phyloP scores from a whole-genome alignment of 1,139 yeast species.

The Geotrichum aggregatum region DNA sequence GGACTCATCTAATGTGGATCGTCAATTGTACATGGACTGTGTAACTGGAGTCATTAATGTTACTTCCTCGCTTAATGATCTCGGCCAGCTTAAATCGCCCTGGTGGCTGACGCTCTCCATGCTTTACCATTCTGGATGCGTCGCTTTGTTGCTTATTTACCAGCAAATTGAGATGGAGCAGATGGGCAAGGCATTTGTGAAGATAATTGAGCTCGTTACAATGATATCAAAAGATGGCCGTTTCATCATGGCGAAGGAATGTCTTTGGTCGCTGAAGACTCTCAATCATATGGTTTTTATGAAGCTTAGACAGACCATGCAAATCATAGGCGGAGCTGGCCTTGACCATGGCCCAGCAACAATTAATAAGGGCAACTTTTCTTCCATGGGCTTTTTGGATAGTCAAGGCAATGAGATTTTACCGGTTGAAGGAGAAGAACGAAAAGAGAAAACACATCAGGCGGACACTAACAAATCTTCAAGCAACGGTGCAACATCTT shows the following conservation, averaged over 20 bases:
- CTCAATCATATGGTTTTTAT: conserved; percentile 51
- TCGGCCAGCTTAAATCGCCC: conserved; percentile 40
- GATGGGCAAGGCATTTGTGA: conserved; percentile 23
- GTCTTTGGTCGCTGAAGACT: conserved; percentile 60
- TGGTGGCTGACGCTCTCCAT: conserved; percentile 53
- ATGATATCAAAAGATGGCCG: conserved; percentile 43
- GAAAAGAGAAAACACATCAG: neutral
- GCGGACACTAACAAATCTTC: too few relatives aligned
- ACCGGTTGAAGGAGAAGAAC: conserved; percentile 2
- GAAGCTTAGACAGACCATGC: conserved; percentile 45
- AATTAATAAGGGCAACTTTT: conserved; percentile 50
- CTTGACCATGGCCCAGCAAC: conserved; percentile 54
- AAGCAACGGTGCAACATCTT: neutral
- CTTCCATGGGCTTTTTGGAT: conserved; percentile 28
- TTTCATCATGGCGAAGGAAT: conserved; percentile 58
- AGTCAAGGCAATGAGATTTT: conserved; percentile 22
- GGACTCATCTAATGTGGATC: conserved; percentile 12
- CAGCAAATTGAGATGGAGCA: conserved; percentile 36
- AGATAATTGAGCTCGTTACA: conserved; percentile 37
- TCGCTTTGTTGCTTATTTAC: conserved; percentile 47
- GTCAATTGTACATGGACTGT: conserved; percentile 19
- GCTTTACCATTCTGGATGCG: conserved; percentile 48
- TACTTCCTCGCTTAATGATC: conserved; percentile 37
- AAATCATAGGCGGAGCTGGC: conserved; percentile 44
- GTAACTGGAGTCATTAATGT: conserved; percentile 33